Evolutionary conservation across 2,329 filamentous ascomycete species (phyloP).

Genomic region (Escovopsis sp.): DNA sequence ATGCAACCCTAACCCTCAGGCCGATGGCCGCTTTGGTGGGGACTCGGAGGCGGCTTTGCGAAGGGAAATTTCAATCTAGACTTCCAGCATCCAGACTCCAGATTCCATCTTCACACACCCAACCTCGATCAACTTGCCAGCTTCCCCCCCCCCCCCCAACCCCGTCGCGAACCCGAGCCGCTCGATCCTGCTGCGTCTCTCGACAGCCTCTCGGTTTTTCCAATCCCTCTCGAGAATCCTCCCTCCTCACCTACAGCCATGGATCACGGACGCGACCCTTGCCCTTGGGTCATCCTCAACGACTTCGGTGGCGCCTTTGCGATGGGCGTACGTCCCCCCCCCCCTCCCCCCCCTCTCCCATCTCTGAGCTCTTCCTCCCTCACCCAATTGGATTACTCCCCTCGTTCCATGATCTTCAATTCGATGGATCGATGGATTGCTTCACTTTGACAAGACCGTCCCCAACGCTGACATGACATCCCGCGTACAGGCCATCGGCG

Average conservation of each 20-base stretch:
- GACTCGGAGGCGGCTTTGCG: no score
- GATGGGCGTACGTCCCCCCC: conserved; percentile 62
- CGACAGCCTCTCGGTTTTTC: no score
- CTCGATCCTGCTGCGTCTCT: no score
- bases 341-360: not conserved
- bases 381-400: no score
- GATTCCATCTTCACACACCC: not conserved
- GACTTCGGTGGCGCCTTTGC: conserved; percentile 95
- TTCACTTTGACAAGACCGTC: not conserved
- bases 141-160: not conserved
- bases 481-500: conserved; percentile 47
- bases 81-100: no score
- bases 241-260: conserved; percentile 1
- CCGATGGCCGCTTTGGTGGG: no score
- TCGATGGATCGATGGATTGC: not conserved
- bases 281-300: conserved; percentile 90
- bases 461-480: not conserved
- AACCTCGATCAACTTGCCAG: not conserved
- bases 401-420: no score
- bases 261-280: conserved; percentile 93
- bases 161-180: not conserved
- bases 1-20: no score
- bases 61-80: no score
- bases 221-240: not conserved
- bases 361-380: not conserved